Evolutionary conservation across 495 filamentous ascomycete species (phyloP).

Genomic region (Tetracladium marchalianum): DNA sequence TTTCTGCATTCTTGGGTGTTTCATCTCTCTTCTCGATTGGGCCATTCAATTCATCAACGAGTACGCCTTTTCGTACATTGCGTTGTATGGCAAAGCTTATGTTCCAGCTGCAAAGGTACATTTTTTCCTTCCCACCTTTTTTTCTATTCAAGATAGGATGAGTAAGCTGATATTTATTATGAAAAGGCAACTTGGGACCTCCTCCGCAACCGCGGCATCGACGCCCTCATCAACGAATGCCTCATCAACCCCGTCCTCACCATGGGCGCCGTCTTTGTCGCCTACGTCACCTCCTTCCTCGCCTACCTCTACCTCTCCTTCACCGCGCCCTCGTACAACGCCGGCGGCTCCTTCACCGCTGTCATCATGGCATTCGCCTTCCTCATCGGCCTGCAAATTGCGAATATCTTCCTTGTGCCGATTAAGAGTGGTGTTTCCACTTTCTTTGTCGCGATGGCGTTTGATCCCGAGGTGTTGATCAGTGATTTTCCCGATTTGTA

Average conservation of each 20-base stretch:
- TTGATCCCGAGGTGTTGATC: conserved; percentile 81
- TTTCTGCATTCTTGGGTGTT: conserved; percentile 62
- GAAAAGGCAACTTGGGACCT: conserved; percentile 34
- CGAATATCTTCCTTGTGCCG: conserved; percentile 78
- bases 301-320: conserved; percentile 77
- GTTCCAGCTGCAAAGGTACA: conserved; percentile 65
- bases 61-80: conserved; percentile 89
- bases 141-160: too few relatives aligned
- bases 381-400: conserved; percentile 77
- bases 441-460: conserved; percentile 81
- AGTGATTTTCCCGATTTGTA: conserved; percentile 76
- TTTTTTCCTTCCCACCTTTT: conserved; percentile 1
- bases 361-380: conserved; percentile 78
- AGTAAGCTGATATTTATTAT: conserved; percentile 11
- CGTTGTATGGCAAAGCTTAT: conserved; percentile 82
- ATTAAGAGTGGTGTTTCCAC: conserved; percentile 64
- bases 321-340: conserved; percentile 71
- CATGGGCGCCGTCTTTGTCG: conserved; percentile 77
- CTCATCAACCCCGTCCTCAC: conserved; percentile 84
- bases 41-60: conserved; percentile 67
- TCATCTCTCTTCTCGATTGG: conserved; percentile 77
- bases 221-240: conserved; percentile 83
- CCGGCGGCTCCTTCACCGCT: conserved; percentile 42
- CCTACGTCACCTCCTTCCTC: conserved; percentile 69
- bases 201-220: conserved; percentile 86